Base-by-base conservation (phyloP, 495 filamentous ascomycete genomes). In the Penicillium simplicissimum region DNA sequence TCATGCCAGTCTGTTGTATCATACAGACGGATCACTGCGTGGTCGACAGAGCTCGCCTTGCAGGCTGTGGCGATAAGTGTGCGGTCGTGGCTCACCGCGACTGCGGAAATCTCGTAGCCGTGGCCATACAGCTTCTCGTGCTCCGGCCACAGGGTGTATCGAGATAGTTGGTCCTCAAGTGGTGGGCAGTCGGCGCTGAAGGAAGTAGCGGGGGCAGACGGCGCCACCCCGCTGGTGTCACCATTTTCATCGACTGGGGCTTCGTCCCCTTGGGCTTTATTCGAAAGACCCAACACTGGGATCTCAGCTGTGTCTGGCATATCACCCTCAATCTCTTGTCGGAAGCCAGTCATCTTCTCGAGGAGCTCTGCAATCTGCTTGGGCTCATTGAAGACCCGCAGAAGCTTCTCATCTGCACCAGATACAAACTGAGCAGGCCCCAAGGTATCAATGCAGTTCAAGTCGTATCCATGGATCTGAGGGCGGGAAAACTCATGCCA, bases 401-500 rank as follows among this genome's bases (percentile, higher is more conserved):
- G 81, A 33, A 98, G 85, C 75, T 99, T 99, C 78, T 99, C 95
- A 67, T 99, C 96, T 37, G 95, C 95, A n/a, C 95, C 95, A 45
- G 92, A 94, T 28, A 99, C 87, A 67, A 98, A 98, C 52, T 85
- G 86, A 14, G 85, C 77, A 28, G 80, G 71, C 5, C 85, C 85
- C 25, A 97, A 71, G 5, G 88, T 84, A 67, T 90, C 89, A 63
- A 97, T 85, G 71, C 94, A 97, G 78, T 98, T 99, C 61, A 99
- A 81, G 71, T 97, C 95, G 69, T 99, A 99, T 37, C 95, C 95
- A 78, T 99, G 95, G 58, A 98, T 98, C 68, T 99, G 95, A 17
- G 95, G 96, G 48, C 95, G 84, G 8, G 94, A 87, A 76, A 98
- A 90, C 76, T 98, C 95, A 74, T 98, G 95, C 96, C 96, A 98